A percentile compares a stretch with the other conserved stretches of the same genome.
These are phyloP conservation scores for Vaccinium darrowii DNA, from an alignment of 148 eudicot genomes.

Conservation along the genomic window DNA sequence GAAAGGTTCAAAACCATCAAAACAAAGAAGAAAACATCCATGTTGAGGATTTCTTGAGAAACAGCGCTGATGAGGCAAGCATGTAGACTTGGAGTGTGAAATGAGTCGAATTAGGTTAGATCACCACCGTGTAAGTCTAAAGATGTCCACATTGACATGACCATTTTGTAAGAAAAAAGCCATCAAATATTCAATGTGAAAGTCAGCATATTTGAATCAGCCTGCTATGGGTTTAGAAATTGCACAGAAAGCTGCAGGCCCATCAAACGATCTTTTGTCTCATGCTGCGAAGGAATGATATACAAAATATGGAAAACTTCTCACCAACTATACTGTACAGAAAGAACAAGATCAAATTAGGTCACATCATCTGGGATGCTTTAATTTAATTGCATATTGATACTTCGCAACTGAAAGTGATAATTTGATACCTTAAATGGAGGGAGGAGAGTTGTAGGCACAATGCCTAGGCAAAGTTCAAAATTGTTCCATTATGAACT, in stretches of 20 bases:
- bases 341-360: neutral
- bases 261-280: neutral
- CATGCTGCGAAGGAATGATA: neutral
- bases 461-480: neutral
- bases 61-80: neutral
- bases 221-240: neutral
- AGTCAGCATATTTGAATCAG: neutral
- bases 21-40: neutral
- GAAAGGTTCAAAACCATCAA: neutral
- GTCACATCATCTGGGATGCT: neutral
- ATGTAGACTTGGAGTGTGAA: neutral
- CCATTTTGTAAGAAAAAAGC: neutral
- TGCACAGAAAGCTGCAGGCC: neutral
- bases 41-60: neutral
- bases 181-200: neutral
- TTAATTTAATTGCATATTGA: neutral
- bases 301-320: neutral
- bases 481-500: neutral
- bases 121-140: constrained; percentile 2
- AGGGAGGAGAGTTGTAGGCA: neutral
- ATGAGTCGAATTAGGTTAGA: neutral
- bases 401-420: neutral
- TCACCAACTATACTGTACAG: neutral
- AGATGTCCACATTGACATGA: neutral
- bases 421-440: neutral